Percentiles rank a stretch among this genome's conserved stretches.
Conservation (phyloP, 257 asterid species). For the Knoxia roxburghii region DNA sequence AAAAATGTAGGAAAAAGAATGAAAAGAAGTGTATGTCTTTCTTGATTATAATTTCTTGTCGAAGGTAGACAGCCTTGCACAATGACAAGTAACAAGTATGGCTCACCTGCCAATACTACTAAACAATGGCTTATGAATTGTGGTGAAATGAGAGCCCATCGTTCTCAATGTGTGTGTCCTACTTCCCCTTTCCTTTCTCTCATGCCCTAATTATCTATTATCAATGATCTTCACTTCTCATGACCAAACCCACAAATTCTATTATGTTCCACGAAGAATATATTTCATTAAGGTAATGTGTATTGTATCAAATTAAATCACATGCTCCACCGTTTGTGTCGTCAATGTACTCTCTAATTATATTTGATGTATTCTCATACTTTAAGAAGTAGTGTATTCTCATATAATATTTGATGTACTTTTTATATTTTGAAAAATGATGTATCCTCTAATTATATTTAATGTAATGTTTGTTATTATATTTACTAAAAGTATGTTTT, state of each 20-base stretch:
- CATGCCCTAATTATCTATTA: background rate
- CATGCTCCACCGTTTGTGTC: no score
- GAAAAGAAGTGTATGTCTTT: background rate
- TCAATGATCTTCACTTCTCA: background rate
- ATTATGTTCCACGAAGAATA: no score
- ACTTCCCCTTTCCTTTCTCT: background rate
- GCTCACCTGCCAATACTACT: constrained; percentile 11
- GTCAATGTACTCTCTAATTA: no score
- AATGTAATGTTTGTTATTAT: no score
- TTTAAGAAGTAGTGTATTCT: no score
- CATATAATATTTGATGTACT: no score
- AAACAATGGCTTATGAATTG: constrained; percentile 4
- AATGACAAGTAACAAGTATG: constrained; percentile 17
- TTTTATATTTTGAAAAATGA: no score
- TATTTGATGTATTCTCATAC: no score
- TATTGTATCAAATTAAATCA: no score
- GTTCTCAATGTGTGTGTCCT: constrained; percentile 8
- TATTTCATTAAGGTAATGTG: no score
- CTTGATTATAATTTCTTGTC: constrained; percentile 2
- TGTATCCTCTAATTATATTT: no score
- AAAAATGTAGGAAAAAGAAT: background rate
- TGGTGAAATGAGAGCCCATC: constrained; percentile 22
- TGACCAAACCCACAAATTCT: background rate
- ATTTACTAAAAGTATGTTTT: no score
- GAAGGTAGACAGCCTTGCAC: constrained; percentile 12